A percentile compares a stretch with the other conserved stretches of the same genome.
These are phyloP conservation scores for Rhynchospora pubera DNA, from an alignment of 176 grass and related monocot species.

Conservation along the genomic window DNA sequence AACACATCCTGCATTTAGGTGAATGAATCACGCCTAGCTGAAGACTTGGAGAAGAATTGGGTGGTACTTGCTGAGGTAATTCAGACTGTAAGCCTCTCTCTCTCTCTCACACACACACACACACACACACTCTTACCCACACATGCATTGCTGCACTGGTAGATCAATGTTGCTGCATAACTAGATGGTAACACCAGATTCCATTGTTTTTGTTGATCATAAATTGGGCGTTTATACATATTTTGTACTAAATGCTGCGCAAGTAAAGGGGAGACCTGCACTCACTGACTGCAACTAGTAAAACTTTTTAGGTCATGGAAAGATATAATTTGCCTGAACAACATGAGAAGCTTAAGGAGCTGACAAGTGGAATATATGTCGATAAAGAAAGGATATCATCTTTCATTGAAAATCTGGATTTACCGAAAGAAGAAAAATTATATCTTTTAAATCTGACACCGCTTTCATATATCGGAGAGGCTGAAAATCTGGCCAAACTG, in stretches of 20 bases:
- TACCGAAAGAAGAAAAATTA: conserved; percentile 36
- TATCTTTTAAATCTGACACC: conserved; percentile 54
- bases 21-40: conserved; percentile 45
- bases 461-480: conserved; percentile 63
- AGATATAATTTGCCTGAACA: conserved; percentile 71
- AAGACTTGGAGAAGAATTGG: conserved; percentile 84
- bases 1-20: conserved; percentile 31
- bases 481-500: conserved; percentile 46
- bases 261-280: too few relatives aligned
- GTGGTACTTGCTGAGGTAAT: conserved; percentile 79
- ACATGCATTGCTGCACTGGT: too few relatives aligned
- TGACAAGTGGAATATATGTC: conserved; percentile 63
- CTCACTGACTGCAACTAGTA: not conserved
- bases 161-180: too few relatives aligned
- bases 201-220: too few relatives aligned
- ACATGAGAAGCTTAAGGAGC: conserved; percentile 82
- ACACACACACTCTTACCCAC: not conserved
- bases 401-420: conserved; percentile 59
- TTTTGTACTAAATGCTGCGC: too few relatives aligned
- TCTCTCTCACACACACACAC: not conserved
- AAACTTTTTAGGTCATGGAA: conserved; percentile 61
- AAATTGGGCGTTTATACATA: too few relatives aligned
- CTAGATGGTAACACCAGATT: too few relatives aligned
- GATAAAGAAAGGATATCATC: conserved; percentile 64
- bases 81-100: conserved; percentile 49